Evolutionary conservation across 1,284 basidiomycete species (phyloP).

Genomic region (Apiotrichum laibachii): DNA sequence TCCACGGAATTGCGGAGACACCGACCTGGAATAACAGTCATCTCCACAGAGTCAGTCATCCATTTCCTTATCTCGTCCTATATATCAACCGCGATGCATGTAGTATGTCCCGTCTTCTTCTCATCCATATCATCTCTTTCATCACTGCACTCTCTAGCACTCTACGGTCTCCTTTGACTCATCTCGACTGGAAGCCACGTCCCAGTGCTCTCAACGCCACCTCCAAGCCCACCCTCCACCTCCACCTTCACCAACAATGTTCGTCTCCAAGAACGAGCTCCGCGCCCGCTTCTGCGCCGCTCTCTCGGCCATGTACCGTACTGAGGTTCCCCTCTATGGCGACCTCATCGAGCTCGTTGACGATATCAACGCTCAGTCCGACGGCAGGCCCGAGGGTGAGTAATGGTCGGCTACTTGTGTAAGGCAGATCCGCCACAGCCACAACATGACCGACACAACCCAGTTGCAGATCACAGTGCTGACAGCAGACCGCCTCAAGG

Average conservation of each 20-base stretch:
- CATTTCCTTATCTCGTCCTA: background rate
- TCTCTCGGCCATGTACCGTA: constrained; percentile 48
- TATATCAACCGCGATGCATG: too few species aligned
- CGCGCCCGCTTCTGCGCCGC: constrained; percentile 46
- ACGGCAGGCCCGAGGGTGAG: constrained; percentile 14
- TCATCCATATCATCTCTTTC: too few species aligned
- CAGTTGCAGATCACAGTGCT: background rate
- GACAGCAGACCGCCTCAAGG: constrained; percentile 42
- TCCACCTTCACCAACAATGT: background rate
- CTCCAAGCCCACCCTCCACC: too few species aligned
- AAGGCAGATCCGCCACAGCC: background rate
- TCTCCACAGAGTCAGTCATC: background rate
- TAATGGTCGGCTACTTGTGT: background rate
- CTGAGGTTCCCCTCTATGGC: constrained; percentile 53
- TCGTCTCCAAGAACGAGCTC: constrained; percentile 34
- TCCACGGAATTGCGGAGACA: background rate
- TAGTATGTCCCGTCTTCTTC: too few species aligned
- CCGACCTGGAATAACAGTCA: background rate
- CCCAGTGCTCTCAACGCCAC: too few species aligned
- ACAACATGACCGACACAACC: background rate
- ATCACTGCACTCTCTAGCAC: too few species aligned
- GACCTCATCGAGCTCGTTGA: constrained; percentile 50
- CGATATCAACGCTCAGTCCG: constrained; percentile 40
- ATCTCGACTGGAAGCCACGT: too few species aligned
- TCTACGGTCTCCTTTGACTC: too few species aligned